phyloP scores from a whole-genome alignment of 805 yeast genomes.

The Candida hungchunana region DNA sequence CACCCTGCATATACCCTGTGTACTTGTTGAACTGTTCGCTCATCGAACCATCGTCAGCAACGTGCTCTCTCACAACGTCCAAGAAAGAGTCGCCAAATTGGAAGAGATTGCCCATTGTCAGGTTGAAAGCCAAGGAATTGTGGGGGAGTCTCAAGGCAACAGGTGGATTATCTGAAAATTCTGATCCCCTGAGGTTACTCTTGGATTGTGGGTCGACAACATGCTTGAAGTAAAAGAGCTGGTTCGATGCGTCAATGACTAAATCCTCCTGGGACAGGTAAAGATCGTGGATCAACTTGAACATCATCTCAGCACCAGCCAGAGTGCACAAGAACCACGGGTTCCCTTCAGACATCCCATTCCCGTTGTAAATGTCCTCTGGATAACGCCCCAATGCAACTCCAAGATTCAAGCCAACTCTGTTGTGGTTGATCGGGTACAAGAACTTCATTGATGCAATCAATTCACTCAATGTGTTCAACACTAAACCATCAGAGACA shows the following conservation, averaged over 20 bases:
- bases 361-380: constrained; percentile 84
- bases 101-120: constrained; percentile 42
- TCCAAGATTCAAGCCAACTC: constrained; percentile 36
- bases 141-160: constrained; percentile 24
- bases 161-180: too few species aligned
- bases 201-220: constrained; percentile 20
- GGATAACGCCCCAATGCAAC: constrained; percentile 89
- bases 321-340: constrained; percentile 90
- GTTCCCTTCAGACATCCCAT: constrained; percentile 69
- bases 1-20: constrained; percentile 86
- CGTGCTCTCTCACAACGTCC: constrained; percentile 53
- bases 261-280: constrained; percentile 39
- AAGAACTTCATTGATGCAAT: constrained; percentile 65
- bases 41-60: constrained; percentile 64
- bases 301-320: constrained; percentile 61
- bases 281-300: constrained; percentile 47
- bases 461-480: constrained; percentile 61
- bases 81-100: constrained; percentile 66
- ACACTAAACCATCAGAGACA: constrained; percentile 49
- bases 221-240: constrained; percentile 30
- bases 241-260: constrained; percentile 31
- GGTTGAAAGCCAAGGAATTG: constrained; percentile 39
- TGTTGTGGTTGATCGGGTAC: constrained; percentile 69
- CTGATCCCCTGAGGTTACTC: too few species aligned
- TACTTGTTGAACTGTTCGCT: constrained; percentile 85